A percentile compares a stretch with the other conserved stretches of the same genome.
These are phyloP conservation scores for Irpex lacteus DNA, from an alignment of 1,284 basidiomycete genomes.

Conservation along the genomic window DNA sequence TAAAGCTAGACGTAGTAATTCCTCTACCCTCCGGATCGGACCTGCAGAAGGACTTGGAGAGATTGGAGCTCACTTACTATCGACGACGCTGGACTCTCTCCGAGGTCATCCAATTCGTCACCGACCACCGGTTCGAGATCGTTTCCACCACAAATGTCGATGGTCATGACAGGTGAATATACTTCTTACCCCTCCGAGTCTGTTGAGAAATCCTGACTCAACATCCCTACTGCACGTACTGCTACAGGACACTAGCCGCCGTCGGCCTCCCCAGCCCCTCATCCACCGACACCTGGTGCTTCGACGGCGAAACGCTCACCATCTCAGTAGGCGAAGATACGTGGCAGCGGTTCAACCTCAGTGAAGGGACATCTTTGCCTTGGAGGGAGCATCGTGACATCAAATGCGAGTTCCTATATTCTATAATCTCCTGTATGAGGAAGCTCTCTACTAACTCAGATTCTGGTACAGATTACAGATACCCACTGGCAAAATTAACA, in stretches of 20 bases:
- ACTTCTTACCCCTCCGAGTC: background rate
- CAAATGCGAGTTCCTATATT: conserved; percentile 41
- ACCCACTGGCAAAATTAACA: background rate
- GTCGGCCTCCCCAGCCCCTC: conserved; percentile 30
- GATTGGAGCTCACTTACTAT: conserved; percentile 40
- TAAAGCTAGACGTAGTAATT: conserved; percentile 52
- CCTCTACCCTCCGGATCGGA: conserved; percentile 31
- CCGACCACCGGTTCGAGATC: conserved; percentile 16
- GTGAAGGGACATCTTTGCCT: conserved; percentile 45
- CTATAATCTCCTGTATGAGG: too few relatives aligned
- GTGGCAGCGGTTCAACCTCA: conserved; percentile 57
- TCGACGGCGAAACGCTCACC: conserved; percentile 56
- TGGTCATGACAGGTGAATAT: background rate
- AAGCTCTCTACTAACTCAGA: conserved; percentile 16
- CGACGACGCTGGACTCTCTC: conserved; percentile 39
- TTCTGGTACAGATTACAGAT: conserved; percentile 34
- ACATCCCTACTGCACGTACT: too few relatives aligned
- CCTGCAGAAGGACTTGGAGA: conserved; percentile 34
- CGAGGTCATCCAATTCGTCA: conserved; percentile 37
- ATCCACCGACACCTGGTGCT: conserved; percentile 58
- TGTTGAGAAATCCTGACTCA: too few relatives aligned
- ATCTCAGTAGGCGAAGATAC: conserved; percentile 51
- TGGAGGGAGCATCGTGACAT: conserved; percentile 37
- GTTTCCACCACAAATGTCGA: background rate
- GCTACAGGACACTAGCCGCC: conserved; percentile 20